Conservation (phyloP, 768 basidiomycete genomes). For the Pleurotus pulmonarius region DNA sequence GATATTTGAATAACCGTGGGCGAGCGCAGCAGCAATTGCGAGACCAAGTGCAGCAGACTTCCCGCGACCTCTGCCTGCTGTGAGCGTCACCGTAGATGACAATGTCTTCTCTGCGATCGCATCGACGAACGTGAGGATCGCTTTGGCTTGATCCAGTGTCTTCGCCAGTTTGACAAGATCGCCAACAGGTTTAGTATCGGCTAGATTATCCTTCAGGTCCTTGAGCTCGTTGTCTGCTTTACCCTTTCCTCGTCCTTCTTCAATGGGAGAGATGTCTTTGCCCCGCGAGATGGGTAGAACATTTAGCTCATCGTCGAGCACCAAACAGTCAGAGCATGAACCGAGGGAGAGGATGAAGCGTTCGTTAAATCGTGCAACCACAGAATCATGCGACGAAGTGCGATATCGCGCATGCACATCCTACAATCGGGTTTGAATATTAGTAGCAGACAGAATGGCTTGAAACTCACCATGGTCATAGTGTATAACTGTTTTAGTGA, state of each 20-base stretch:
- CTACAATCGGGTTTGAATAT: slow-evolving; percentile 32
- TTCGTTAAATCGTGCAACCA: slow-evolving; percentile 96
- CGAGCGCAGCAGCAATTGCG: slow-evolving; percentile 88
- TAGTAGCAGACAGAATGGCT: not conserved
- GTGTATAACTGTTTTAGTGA: slow-evolving; percentile 89
- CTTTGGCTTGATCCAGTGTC: slow-evolving; percentile 93
- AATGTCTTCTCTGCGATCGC: slow-evolving; percentile 91
- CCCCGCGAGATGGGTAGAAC: slow-evolving; percentile 94
- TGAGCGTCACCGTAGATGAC: slow-evolving; percentile 91
- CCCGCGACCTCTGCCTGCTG: slow-evolving; percentile 91
- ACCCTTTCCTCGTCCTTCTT: slow-evolving; percentile 28
- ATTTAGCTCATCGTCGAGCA: slow-evolving; percentile 97
- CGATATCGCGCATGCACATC: slow-evolving; percentile 95
- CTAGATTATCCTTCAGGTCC: slow-evolving; percentile 72
- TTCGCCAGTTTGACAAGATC: slow-evolving; percentile 87
- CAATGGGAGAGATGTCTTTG: slow-evolving; percentile 80
- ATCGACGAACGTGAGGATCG: slow-evolving; percentile 91
- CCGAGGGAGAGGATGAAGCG: slow-evolving; percentile 97
- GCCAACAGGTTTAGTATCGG: slow-evolving; percentile 82
- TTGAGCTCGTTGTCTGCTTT: slow-evolving; percentile 64
- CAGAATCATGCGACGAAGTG: slow-evolving; percentile 84
- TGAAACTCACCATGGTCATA: slow-evolving; percentile 68
- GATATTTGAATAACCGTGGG: slow-evolving; percentile 94
- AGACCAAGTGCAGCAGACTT: slow-evolving; percentile 97
- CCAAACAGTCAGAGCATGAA: slow-evolving; percentile 86